Conservation (phyloP, 352 stramenopile genomes). For the Phytophthora litchii region DNA sequence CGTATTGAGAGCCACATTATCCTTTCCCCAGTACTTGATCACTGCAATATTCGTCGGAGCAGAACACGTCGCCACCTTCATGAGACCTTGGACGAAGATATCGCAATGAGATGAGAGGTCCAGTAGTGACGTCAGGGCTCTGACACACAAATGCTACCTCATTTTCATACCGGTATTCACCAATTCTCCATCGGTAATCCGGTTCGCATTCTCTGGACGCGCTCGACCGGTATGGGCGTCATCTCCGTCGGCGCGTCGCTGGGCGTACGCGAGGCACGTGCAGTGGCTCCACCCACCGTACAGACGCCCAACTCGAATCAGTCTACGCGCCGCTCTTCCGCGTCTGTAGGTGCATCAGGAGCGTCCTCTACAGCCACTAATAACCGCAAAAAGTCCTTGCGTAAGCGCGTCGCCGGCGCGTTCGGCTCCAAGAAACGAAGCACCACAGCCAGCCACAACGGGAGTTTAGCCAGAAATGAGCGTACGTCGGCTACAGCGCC, state of each 20-base stretch:
- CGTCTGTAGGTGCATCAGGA: not conserved
- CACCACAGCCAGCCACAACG: not conserved
- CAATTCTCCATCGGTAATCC: not conserved
- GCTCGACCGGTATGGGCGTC: slow-evolving; percentile 55
- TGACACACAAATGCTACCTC: not conserved
- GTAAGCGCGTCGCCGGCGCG: slow-evolving; percentile 25
- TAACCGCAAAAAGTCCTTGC: slow-evolving; percentile 27
- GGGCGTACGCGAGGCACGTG: slow-evolving; percentile 52
- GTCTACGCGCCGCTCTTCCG: slow-evolving; percentile 11
- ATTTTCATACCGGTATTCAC: not conserved
- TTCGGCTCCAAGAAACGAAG: slow-evolving; percentile 20
- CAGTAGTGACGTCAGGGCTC: not conserved
- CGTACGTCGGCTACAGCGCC: not conserved
- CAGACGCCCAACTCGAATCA: not conserved
- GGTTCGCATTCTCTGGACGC: not conserved
- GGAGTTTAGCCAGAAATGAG: slow-evolving; percentile 7
- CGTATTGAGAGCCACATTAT: slow-evolving; percentile 91
- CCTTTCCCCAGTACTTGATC: slow-evolving; percentile 99
- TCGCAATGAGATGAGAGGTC: slow-evolving; percentile 1
- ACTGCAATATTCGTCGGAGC: slow-evolving; percentile 98
- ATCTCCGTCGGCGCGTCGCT: slow-evolving; percentile 84
- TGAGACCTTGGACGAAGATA: slow-evolving; percentile 9
- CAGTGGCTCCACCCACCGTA: not conserved
- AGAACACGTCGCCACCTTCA: slow-evolving; percentile 86
- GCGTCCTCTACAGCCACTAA: slow-evolving; percentile 7